Evolutionary conservation across 345 rosid genomes (phyloP).

Genomic region (Pistacia integerrima): DNA sequence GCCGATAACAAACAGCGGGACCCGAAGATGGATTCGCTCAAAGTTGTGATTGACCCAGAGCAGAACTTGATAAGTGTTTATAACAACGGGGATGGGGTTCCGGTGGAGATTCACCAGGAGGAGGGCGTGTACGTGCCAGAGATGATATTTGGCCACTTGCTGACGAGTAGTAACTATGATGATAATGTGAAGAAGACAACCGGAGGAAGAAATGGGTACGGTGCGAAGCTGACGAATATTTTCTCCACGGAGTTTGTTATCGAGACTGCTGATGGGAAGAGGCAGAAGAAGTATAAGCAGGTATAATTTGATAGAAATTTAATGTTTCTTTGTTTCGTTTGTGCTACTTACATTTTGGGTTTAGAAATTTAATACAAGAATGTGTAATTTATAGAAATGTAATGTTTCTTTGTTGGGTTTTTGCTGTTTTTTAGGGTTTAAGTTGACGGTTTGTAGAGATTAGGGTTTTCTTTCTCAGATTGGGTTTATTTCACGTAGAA

Average conservation of each 20-base stretch:
- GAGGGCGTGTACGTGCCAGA: conserved; percentile 93
- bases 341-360: background rate
- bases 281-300: conserved; percentile 90
- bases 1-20: conserved; percentile 97
- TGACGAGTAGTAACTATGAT: conserved; percentile 90
- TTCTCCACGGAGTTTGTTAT: conserved; percentile 86
- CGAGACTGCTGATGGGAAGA: conserved; percentile 88
- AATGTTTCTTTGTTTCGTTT: background rate
- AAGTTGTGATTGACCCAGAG: conserved; percentile 75
- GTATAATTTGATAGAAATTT: conserved; percentile 15
- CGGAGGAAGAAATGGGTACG: conserved; percentile 95
- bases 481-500: no score
- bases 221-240: conserved; percentile 93
- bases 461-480: background rate
- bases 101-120: conserved; percentile 90
- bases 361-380: background rate
- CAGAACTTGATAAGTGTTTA: conserved; percentile 73
- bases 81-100: conserved; percentile 94
- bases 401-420: background rate
- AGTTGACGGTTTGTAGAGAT: background rate
- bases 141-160: conserved; percentile 87
- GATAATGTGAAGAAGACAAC: conserved; percentile 90
- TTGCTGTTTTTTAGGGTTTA: background rate
- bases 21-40: conserved; percentile 70
- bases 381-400: no score